Base-by-base conservation (phyloP, 306 rosid genomes). In the Trifolium fragiferum region DNA sequence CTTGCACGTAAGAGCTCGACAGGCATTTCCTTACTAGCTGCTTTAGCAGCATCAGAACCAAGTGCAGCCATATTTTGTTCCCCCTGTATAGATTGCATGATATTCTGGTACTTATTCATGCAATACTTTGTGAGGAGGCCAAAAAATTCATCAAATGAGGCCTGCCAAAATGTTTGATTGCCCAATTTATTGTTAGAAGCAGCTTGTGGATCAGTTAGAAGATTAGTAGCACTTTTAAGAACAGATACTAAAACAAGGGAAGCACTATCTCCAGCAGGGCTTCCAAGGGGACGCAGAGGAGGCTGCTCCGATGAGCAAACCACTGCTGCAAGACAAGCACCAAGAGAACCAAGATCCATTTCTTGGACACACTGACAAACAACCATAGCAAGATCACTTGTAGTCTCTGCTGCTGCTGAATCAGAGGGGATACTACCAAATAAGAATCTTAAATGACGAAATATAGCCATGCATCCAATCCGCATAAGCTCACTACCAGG, bases 271-370 rank as follows among this genome's bases (percentile, higher is more conserved):
- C 89, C 89, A 30, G 78, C 70, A 6, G 85, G 23, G 49, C 76
- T 86, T 71, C 87, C 89, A 66, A 86, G 15, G 51, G 87, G 89
- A 2, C 85, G 87, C 1, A 86, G 73, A 53, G 89, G 89, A 23
- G 89, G 89, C 65, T 80, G 89, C 82, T 86, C 89, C n/a, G 89
- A 71, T 67, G 89, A 86, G 67, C 89, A 86, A 83, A 86, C 89
- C 8, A 86, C 89, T 38, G 89, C 89, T 43, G 84, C 89, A 80
- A 86, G 89, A 80, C 89, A 86, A 75, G 89, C 85, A 78, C 87
- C 80, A 23, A 86, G 82, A 18, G 82, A 81, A 66, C 89, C 73
- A 21, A 86, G 78, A 79, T 83, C 87, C 89, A 86, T 86, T 68
- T 83, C 85, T 72, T 38, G 78, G 23, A 86, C 87, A 75, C 89